Evolutionary conservation across 768 basidiomycete species (phyloP).

Genomic region (Kwoniella botswanensis): DNA sequence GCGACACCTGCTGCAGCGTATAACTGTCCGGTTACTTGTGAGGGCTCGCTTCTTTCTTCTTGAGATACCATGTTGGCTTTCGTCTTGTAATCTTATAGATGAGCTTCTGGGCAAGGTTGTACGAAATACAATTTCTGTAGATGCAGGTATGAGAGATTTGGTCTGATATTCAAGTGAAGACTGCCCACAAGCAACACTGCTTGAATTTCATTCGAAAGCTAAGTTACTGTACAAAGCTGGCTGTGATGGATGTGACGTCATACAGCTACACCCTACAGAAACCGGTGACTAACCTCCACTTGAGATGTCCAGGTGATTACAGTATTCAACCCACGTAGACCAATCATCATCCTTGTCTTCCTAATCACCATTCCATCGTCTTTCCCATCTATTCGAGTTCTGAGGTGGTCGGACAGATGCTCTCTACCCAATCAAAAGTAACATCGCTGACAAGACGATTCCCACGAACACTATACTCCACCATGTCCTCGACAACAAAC

Average conservation of each 20-base stretch:
- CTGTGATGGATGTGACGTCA: constrained; percentile 16
- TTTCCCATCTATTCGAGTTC: neutral
- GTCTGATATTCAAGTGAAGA: neutral
- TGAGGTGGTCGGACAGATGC: neutral
- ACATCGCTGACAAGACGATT: neutral
- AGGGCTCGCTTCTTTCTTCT: constrained; percentile 22
- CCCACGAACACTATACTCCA: neutral
- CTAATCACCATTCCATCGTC: neutral
- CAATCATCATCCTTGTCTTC: neutral
- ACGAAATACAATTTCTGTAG: neutral
- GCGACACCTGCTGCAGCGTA: constrained; percentile 11
- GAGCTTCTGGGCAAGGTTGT: neutral
- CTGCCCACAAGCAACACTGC: neutral
- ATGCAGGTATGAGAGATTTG: neutral
- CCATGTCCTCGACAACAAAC: neutral
- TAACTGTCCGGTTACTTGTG: constrained; percentile 21
- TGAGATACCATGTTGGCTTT: constrained; percentile 11
- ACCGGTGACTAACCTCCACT: constrained; percentile 20
- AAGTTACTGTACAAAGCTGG: no score
- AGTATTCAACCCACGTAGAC: neutral
- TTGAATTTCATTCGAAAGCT: neutral
- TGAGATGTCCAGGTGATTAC: constrained; percentile 4
- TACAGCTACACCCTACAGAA: neutral
- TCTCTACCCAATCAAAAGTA: neutral
- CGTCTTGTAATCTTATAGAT: neutral